A percentile compares a stretch with the other conserved stretches of the same genome.
phyloP scores from a whole-genome alignment of 805 yeast species.

The Scheffersomyces stipitis region DNA sequence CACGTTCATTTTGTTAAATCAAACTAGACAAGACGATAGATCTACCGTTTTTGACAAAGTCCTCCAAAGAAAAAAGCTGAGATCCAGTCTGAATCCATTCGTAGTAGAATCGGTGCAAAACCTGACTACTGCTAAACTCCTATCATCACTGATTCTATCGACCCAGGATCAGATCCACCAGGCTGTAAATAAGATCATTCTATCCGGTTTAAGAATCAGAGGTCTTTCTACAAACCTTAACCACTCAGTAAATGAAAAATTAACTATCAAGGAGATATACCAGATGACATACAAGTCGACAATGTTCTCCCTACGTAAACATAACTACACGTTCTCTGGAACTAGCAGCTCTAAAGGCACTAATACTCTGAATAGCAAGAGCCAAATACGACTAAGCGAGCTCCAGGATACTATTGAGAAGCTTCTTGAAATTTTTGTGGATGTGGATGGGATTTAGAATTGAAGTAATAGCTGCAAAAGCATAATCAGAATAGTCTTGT shows the following conservation, averaged over 20 bases:
- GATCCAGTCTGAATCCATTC: constrained; percentile 17
- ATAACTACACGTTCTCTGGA: constrained; percentile 25
- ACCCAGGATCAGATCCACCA: constrained; percentile 32
- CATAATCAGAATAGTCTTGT: no score
- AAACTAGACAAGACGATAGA: background rate
- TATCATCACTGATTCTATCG: constrained; percentile 17
- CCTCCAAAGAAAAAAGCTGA: constrained; percentile 24
- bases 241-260: constrained; percentile 28
- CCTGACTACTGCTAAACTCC: constrained; percentile 4
- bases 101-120: constrained; percentile 1
- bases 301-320: constrained; percentile 39
- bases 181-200: constrained; percentile 32
- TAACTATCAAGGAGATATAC: constrained; percentile 39
- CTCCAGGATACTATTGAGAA: constrained; percentile 42
- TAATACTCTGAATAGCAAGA: constrained; percentile 2
- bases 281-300: constrained; percentile 42
- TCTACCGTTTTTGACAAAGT: constrained; percentile 36
- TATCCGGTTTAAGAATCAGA: constrained; percentile 43
- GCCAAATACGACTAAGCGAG: constrained; percentile 18
- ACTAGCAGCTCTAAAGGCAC: constrained; percentile 5
- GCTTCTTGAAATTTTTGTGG: constrained; percentile 36
- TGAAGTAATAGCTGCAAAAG: no score
- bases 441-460: constrained; percentile 28
- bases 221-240: constrained; percentile 29
- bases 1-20: background rate